phyloP scores from a whole-genome alignment of 2,329 filamentous ascomycete genomes.

The Colletotrichum agaves region DNA sequence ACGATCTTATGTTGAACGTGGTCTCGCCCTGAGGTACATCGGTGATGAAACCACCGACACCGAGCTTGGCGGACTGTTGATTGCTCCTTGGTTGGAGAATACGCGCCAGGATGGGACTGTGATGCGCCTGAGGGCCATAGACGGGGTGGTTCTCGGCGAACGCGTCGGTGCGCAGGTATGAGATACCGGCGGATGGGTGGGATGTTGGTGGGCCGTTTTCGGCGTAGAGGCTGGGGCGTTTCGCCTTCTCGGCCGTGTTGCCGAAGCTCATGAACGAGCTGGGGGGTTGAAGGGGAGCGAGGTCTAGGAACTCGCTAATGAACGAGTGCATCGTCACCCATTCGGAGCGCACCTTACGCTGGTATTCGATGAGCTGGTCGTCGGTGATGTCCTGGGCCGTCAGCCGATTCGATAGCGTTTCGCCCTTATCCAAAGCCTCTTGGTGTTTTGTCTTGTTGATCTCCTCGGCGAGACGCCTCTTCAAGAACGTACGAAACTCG shows the following conservation, averaged over 20 bases:
- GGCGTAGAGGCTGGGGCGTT: slow-evolving; percentile 57
- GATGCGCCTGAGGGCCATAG: slow-evolving; percentile 67
- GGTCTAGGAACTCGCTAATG: slow-evolving; percentile 70
- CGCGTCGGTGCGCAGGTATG: slow-evolving; percentile 67
- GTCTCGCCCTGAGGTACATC: slow-evolving; percentile 55
- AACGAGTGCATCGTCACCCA: slow-evolving; percentile 61
- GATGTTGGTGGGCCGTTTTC: slow-evolving; percentile 66
- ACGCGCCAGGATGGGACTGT: slow-evolving; percentile 61
- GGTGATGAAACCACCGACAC: slow-evolving; percentile 65
- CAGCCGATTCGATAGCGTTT: slow-evolving; percentile 44
- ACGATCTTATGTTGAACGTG: slow-evolving; percentile 50
- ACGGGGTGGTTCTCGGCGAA: slow-evolving; percentile 69
- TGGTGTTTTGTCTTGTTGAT: slow-evolving; percentile 52
- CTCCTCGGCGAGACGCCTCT: slow-evolving; percentile 58
- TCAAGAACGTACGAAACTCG: slow-evolving; percentile 67
- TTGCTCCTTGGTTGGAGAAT: slow-evolving; percentile 58
- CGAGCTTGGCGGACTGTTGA: slow-evolving; percentile 54
- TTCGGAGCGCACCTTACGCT: slow-evolving; percentile 64
- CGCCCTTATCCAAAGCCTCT: slow-evolving; percentile 53
- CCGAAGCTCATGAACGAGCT: slow-evolving; percentile 44
- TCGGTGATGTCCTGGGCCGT: slow-evolving; percentile 58
- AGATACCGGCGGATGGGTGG: slow-evolving; percentile 71
- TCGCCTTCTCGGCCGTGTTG: slow-evolving; percentile 39
- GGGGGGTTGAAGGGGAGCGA: slow-evolving; percentile 61
- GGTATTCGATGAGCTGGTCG: slow-evolving; percentile 60